phyloP scores from a whole-genome alignment of 2,329 filamentous ascomycete species.

The Ophiostoma ulmi region DNA sequence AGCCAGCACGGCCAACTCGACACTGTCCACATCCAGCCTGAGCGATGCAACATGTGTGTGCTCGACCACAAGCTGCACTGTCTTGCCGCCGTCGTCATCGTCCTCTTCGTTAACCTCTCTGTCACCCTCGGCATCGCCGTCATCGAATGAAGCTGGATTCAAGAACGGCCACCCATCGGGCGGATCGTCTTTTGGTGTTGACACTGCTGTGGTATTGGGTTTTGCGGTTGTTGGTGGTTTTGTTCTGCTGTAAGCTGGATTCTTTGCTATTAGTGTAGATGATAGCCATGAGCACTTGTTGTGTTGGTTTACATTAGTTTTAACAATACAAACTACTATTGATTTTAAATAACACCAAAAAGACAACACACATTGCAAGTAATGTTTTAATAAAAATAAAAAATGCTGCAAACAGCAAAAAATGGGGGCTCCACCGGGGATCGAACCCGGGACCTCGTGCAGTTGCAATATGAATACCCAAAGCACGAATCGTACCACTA shows the following conservation, averaged over 20 bases:
- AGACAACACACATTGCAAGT: not conserved
- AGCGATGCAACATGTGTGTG: not conserved
- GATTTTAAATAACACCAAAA: not conserved
- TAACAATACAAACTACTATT: no score
- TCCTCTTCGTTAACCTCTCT: not conserved
- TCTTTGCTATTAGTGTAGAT: not conserved
- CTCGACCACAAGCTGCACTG: not conserved
- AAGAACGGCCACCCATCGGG: not conserved
- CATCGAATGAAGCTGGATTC: not conserved
- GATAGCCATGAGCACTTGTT: not conserved
- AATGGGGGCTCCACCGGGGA: slow-evolving; percentile 28
- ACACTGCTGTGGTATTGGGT: not conserved
- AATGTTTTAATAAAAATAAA: not conserved
- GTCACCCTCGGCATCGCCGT: not conserved
- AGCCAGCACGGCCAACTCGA: not conserved
- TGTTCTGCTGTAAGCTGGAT: not conserved
- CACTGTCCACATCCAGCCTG: not conserved
- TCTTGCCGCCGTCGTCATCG: not conserved
- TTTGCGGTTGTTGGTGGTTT: not conserved
- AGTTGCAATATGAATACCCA: slow-evolving; percentile 27
- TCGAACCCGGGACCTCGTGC: slow-evolving; percentile 30
- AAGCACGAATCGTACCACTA: slow-evolving; percentile 30
- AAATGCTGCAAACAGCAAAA: slow-evolving; percentile 9
- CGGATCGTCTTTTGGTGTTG: not conserved
- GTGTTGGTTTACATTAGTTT: no score